Evolutionary conservation across 2,329 filamentous ascomycete genomes (phyloP).

Genomic region (Neonectria sp.): DNA sequence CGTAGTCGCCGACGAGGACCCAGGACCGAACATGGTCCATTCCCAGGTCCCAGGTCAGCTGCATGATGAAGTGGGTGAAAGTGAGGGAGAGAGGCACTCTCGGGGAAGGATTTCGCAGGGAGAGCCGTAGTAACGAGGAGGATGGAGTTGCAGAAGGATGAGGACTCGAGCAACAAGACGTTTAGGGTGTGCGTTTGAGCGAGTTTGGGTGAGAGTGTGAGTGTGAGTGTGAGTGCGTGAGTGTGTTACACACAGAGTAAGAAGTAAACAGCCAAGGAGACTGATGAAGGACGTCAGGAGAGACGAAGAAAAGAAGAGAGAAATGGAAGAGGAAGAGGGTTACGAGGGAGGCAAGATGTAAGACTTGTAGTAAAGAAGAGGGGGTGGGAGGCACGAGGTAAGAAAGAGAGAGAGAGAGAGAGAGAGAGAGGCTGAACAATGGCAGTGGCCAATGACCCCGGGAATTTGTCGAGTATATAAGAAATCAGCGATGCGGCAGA

Average conservation of each 20-base stretch:
- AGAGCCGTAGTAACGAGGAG: conserved; percentile 2
- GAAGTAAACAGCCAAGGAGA: conserved; percentile 6
- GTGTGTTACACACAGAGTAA: neutral
- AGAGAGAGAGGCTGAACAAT: conserved; percentile 39
- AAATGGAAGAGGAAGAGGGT: neutral
- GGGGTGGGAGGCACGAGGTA: conserved; percentile 6
- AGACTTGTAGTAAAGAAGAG: conserved; percentile 3
- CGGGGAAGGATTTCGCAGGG: neutral
- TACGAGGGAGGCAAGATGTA: conserved; percentile 1
- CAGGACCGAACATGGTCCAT: conserved; percentile 49
- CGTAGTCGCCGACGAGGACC: conserved; percentile 45
- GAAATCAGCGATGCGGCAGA: conserved; percentile 42
- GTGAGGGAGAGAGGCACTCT: conserved; percentile 14
- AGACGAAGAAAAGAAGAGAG: conserved; percentile 8
- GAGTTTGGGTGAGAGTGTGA: neutral
- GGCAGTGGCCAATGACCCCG: conserved; percentile 38
- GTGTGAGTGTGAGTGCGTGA: neutral
- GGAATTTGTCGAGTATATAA: conserved; percentile 43
- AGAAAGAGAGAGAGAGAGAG: conserved; percentile 8
- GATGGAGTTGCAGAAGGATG: conserved; percentile 5
- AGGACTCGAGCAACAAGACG: neutral
- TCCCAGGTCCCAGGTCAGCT: conserved; percentile 47
- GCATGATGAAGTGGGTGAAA: conserved; percentile 39
- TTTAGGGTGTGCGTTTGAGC: neutral
- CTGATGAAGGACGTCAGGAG: conserved; percentile 4